These are phyloP conservation scores for Aspergillus saccharolyticus DNA, from an alignment of 495 filamentous ascomycete species.

Conservation along the genomic window DNA sequence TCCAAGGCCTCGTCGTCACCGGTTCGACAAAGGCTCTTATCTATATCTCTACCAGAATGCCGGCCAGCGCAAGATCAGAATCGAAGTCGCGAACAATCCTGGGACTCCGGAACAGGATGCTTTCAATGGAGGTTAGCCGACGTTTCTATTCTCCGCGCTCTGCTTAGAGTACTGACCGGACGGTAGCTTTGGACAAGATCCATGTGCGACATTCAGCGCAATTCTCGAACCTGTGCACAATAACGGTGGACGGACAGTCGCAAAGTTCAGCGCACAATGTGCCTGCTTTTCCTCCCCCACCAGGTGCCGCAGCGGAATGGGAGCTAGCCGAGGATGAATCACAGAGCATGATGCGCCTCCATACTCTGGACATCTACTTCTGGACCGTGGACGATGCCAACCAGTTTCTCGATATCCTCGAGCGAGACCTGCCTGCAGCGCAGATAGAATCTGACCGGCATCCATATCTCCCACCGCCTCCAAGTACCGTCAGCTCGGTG, in stretches of 20 bases:
- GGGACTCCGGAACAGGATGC: slow-evolving; percentile 86
- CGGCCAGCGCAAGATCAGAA: slow-evolving; percentile 57
- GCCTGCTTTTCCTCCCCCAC: slow-evolving; percentile 25
- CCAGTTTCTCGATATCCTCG: slow-evolving; percentile 62
- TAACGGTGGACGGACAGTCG: slow-evolving; percentile 61
- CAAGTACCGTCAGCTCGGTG: slow-evolving; percentile 69
- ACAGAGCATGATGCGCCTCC: slow-evolving; percentile 65
- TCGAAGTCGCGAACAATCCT: slow-evolving; percentile 85
- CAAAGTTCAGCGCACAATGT: slow-evolving; percentile 9
- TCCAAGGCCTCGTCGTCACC: slow-evolving; percentile 68
- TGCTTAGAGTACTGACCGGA: slow-evolving; percentile 9
- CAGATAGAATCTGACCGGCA: slow-evolving; percentile 52
- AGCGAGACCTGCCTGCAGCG: slow-evolving; percentile 51
- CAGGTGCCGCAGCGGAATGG: slow-evolving; percentile 60
- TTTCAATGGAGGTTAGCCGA: slow-evolving; percentile 69
- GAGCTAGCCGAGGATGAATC: slow-evolving; percentile 68
- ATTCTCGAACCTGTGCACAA: slow-evolving; percentile 69
- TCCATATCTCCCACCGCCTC: slow-evolving; percentile 43
- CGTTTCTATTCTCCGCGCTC: not conserved
- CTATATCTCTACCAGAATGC: slow-evolving; percentile 81
- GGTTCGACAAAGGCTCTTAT: slow-evolving; percentile 86
- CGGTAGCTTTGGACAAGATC: slow-evolving; percentile 56
- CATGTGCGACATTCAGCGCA: slow-evolving; percentile 69
- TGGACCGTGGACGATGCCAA: slow-evolving; percentile 74
- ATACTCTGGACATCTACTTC: slow-evolving; percentile 86